Evolutionary conservation across 2,329 filamentous ascomycete species (phyloP).

Genomic region (Calonectria fujianensis): DNA sequence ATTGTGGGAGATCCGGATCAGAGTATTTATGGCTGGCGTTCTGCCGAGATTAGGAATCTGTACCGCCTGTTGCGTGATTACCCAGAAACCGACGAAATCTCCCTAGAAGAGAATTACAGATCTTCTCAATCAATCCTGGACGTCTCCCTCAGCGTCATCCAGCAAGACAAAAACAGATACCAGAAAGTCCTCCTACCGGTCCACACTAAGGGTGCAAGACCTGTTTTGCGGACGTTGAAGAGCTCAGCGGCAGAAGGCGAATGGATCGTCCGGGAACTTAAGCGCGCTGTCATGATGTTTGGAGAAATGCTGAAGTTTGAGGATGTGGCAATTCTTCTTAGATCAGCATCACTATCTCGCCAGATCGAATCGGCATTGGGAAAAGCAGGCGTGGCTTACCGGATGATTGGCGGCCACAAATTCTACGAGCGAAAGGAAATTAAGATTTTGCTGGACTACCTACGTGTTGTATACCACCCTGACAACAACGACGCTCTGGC

Average conservation of each 20-base stretch:
- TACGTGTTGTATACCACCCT: constrained; percentile 89
- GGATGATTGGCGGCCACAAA: constrained; percentile 91
- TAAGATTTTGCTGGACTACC: constrained; percentile 90
- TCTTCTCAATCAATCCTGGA: constrained; percentile 90
- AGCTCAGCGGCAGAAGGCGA: constrained; percentile 84
- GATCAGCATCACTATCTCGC: constrained; percentile 87
- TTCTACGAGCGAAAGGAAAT: constrained; percentile 96
- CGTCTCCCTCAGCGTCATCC: constrained; percentile 88
- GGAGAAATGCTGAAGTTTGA: constrained; percentile 83
- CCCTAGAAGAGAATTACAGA: constrained; percentile 95
- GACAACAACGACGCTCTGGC: constrained; percentile 90
- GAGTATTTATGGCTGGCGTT: constrained; percentile 97
- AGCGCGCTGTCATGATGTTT: constrained; percentile 80
- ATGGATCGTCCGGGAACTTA: constrained; percentile 92
- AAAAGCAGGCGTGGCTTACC: constrained; percentile 88
- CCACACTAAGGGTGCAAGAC: constrained; percentile 85
- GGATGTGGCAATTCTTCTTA: constrained; percentile 91
- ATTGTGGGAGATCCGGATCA: constrained; percentile 98
- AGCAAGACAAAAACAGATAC: constrained; percentile 89
- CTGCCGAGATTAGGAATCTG: constrained; percentile 93
- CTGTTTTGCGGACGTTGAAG: constrained; percentile 85
- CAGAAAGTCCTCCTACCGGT: constrained; percentile 87
- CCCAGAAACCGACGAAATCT: constrained; percentile 85
- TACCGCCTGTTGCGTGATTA: constrained; percentile 85
- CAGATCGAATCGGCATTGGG: constrained; percentile 90